Percentiles rank a stretch among this genome's conserved stretches.
These are phyloP conservation scores for Fagus crenata DNA, from an alignment of 306 rosid genomes.

Conservation along the genomic window DNA sequence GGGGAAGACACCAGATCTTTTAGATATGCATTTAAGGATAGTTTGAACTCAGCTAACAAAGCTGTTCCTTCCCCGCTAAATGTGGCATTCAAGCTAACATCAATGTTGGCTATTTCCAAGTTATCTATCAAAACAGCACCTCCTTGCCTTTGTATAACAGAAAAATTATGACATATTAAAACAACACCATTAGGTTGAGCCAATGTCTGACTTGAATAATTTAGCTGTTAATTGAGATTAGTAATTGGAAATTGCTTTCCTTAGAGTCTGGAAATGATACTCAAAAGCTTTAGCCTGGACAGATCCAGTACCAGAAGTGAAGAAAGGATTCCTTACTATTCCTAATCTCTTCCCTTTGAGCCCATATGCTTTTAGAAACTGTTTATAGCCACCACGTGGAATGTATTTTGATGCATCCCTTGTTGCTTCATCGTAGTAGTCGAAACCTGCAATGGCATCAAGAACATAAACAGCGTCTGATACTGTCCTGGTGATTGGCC, in stretches of 20 bases:
- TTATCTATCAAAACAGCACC: constrained; percentile 65
- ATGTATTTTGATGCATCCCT: neutral
- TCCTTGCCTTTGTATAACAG: constrained; percentile 37
- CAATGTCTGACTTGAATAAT: neutral
- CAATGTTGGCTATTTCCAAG: constrained; percentile 49
- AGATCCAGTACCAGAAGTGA: neutral
- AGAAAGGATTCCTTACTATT: neutral
- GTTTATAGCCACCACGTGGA: neutral
- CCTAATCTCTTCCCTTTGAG: constrained; percentile 7
- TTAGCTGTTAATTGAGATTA: neutral
- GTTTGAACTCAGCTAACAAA: constrained; percentile 47
- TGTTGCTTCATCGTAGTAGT: neutral
- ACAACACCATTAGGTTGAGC: neutral
- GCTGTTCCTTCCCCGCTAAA: constrained; percentile 42
- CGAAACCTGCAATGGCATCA: neutral
- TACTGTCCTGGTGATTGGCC: neutral
- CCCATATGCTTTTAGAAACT: neutral
- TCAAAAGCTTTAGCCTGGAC: neutral
- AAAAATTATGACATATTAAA: neutral
- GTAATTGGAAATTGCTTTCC: neutral
- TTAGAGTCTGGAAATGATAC: neutral
- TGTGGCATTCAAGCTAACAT: constrained; percentile 27
- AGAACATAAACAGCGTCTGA: neutral
- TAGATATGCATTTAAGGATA: constrained; percentile 35
- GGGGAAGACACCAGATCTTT: constrained; percentile 42